Conservation (phyloP, 495 filamentous ascomycete genomes). For the Penicillium nucicola region DNA sequence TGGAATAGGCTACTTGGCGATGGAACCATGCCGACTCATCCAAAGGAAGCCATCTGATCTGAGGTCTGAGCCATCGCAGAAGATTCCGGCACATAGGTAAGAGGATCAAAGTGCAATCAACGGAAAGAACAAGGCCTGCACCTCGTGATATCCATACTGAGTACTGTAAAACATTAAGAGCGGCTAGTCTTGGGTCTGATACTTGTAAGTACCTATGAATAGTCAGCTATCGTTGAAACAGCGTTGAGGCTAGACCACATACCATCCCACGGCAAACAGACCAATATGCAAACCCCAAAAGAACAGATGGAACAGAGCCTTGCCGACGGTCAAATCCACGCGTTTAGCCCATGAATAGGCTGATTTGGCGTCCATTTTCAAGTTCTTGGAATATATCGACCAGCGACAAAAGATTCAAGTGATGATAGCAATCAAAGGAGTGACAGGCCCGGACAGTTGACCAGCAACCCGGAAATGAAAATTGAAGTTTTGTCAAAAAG, state of each 20-base stretch:
- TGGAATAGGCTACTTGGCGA: constrained; percentile 85
- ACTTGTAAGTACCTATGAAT: constrained; percentile 71
- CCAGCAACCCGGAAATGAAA: constrained; percentile 21
- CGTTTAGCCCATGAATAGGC: constrained; percentile 26
- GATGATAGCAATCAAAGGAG: constrained; percentile 15
- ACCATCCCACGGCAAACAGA: constrained; percentile 90
- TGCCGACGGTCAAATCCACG: constrained; percentile 62
- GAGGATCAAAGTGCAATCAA: constrained; percentile 85
- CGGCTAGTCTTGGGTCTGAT: constrained; percentile 59
- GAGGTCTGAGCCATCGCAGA: constrained; percentile 77
- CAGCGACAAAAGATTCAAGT: constrained; percentile 14
- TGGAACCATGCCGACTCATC: constrained; percentile 98
- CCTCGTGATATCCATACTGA: constrained; percentile 97
- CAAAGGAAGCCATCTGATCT: constrained; percentile 81
- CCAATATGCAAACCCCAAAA: constrained; percentile 84
- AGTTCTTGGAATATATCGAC: constrained; percentile 11
- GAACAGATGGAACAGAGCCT: constrained; percentile 75
- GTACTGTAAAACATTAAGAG: constrained; percentile 75
- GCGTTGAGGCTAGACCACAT: constrained; percentile 12
- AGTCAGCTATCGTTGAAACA: constrained; percentile 22
- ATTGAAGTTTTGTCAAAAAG: not conserved
- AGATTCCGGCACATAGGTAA: constrained; percentile 94
- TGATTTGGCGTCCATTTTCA: constrained; percentile 10
- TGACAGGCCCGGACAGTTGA: constrained; percentile 21
- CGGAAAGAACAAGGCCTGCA: constrained; percentile 74